Evolutionary conservation across 106 monocot species (phyloP), one percentile per base, ranked within the genome.

Genomic region (Narthecium ossifragum): DNA sequence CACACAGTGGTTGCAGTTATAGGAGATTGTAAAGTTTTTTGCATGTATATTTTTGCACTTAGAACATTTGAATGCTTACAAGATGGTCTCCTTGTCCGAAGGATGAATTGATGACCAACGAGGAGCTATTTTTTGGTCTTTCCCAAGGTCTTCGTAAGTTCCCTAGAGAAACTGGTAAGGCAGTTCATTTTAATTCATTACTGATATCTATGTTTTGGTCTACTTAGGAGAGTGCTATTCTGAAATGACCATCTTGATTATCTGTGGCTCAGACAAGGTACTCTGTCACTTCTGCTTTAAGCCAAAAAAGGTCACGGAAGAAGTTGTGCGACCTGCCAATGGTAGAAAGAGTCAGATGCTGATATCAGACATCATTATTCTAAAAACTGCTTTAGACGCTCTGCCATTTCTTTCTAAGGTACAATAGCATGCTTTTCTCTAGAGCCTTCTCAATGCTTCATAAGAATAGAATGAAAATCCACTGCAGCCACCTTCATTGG

Each of bases 261-360:
- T 36, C 13, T 31, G 34, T 62, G 13, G 59, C 26, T 14, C 50
- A 88, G 98, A 98, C 69, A 87, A 81, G 58, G 87, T 98, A 31
- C 81, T 98, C 0, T 98, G 98, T 61, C 80, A 84, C 43, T 98
- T 98, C 61, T 91, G 91, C 74, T 98, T 82, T 73, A 98, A 98
- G 46, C 79, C 81, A 50, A 91, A 75, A 62, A 90, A 75, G 59
- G 79, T 80, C 32, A 80, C 76, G 4, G 81, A 77, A 47, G 81
- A 79, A 55, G 73, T 84, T 64, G 49, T 88, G 59, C 74, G 69
- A 31, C 72, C 75, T 66, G 47, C 72, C 20, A 82, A 80, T 82
- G 77, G 78, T 54, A 90, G 84, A 64, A 98, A 82, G 79, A 91
- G 91, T 67, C 98, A 91, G 62, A 63, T 77, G 60, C 54, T 91